Evolutionary conservation across 75 land plant species (phyloP), one percentile per base, ranked within the genome.

Genomic region (Cunninghamia lanceolata): DNA sequence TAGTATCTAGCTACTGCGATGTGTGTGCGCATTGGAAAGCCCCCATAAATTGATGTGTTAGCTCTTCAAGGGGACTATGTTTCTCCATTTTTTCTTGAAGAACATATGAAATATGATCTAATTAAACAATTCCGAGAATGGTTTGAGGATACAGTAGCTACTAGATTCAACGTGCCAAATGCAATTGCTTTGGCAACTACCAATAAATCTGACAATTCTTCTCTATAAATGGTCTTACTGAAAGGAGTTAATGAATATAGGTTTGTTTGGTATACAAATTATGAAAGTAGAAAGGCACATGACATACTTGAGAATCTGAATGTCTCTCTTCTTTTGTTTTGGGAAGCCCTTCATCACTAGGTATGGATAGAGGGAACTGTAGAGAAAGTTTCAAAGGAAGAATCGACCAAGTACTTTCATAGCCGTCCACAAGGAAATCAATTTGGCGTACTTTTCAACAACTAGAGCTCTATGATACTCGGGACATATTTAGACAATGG

Each of bases 221-320:
- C 99, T 86, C 94, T 95, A 54, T 82, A 99, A 43, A 89, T 98
- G 92, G 99, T 96, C 30, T 84, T 97, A 85, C 91, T 98, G 6
- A 98, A 98, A 89, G 97, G 97, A 71, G 90, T 95, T 82, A 99
- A 98, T 88, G 86, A 93, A 74, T 89, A 90, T 30, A 99, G 99
- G 40, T 98, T 98, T 90, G 99, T 95, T 70, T 98, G 99, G 99
- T 98, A 93, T 83, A 97, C 99, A 32, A 98, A 98, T 82, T 98
- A 96, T 89, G 91, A 84, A 76, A 98, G 99, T 88, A 87, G 90
- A 66, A 98, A 98, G 88, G 96, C 89, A 35, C 87, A 47, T 50
- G 93, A 98, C 40, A 84, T 98, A 84, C 84, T 90, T 21, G 95
- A 96, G 84, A 98, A 98, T 91, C 96, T 97, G 21, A 85, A 86